A percentile compares a stretch with the other conserved stretches of the same genome.
These are phyloP conservation scores for Drechmeria coniospora DNA, from an alignment of 2,329 filamentous ascomycete genomes.

Conservation along the genomic window DNA sequence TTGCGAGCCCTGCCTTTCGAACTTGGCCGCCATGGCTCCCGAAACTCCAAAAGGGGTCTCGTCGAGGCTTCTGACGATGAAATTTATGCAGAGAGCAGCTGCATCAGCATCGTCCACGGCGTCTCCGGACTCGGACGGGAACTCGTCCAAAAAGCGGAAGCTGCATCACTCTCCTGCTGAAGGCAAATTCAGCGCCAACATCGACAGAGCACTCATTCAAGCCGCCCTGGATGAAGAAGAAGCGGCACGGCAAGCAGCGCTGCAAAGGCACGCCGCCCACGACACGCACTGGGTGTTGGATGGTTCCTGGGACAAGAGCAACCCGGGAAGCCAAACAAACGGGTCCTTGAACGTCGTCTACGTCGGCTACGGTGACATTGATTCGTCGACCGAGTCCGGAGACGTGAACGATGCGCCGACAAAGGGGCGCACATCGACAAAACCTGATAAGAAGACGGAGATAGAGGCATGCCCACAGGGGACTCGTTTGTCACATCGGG, in stretches of 20 bases:
- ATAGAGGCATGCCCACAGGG: constrained; percentile 8
- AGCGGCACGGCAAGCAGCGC: constrained; percentile 42
- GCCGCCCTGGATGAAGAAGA: constrained; percentile 53
- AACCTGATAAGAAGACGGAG: constrained; percentile 12
- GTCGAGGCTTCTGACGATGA: constrained; percentile 81
- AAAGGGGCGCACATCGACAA: constrained; percentile 21
- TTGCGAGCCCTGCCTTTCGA: too few species aligned
- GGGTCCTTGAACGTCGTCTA: constrained; percentile 42
- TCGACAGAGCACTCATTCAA: constrained; percentile 45
- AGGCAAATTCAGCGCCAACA: constrained; percentile 17
- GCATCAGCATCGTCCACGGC: constrained; percentile 36
- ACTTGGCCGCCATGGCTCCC: constrained; percentile 23
- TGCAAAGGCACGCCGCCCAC: constrained; percentile 47
- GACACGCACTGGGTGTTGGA: constrained; percentile 67
- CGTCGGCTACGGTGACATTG: constrained; percentile 35
- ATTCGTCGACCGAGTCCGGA: constrained; percentile 21
- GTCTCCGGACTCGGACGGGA: constrained; percentile 32
- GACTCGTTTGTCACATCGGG: background rate
- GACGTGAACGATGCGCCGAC: constrained; percentile 18
- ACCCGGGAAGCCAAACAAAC: constrained; percentile 15
- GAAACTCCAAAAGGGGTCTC: constrained; percentile 57
- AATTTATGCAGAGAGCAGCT: constrained; percentile 88
- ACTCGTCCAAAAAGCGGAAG: constrained; percentile 49
- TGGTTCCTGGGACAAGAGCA: constrained; percentile 17
- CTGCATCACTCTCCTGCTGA: constrained; percentile 21